These are phyloP conservation scores for Spiraea crenata DNA, from an alignment of 331 rosid genomes.

Conservation along the genomic window DNA sequence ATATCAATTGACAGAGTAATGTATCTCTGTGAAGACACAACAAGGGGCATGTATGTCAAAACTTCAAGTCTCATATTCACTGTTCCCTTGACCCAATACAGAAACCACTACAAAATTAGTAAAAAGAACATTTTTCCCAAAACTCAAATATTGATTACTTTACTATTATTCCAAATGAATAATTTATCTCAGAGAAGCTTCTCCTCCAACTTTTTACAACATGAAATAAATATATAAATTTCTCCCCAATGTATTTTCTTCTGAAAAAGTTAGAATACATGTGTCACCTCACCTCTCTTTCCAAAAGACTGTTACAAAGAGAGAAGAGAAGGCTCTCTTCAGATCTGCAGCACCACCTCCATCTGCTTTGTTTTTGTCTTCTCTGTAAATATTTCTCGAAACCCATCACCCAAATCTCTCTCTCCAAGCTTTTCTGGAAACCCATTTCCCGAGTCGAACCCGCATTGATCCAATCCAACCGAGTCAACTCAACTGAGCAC, in stretches of 20 bases:
- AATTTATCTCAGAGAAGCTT: slow-evolving; percentile 40
- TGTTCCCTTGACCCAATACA: slow-evolving; percentile 21
- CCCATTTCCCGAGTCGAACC: slow-evolving; percentile 6
- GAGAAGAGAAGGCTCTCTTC: slow-evolving; percentile 32
- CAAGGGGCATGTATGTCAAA: slow-evolving; percentile 35
- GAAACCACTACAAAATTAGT: neutral
- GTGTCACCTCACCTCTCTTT: slow-evolving; percentile 24
- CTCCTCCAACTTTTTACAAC: slow-evolving; percentile 25
- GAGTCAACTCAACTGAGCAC: slow-evolving; percentile 21
- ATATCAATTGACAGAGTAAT: neutral
- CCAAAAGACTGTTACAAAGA: slow-evolving; percentile 8
- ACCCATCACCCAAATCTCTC: slow-evolving; percentile 18
- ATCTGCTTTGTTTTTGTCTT: slow-evolving; percentile 26
- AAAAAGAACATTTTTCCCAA: slow-evolving; percentile 19
- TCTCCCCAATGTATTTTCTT: slow-evolving; percentile 2
- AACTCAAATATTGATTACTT: neutral
- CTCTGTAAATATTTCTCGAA: slow-evolving; percentile 1
- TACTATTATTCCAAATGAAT: neutral
- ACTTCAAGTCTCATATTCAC: neutral
- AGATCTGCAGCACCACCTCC: slow-evolving; percentile 32
- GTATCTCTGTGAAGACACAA: neutral
- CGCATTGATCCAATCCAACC: slow-evolving; percentile 26
- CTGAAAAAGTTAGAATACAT: slow-evolving; percentile 9
- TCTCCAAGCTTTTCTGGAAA: slow-evolving; percentile 14
- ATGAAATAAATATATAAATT: neutral